These are phyloP conservation scores for Moesziomyces aphidis DNA, from an alignment of 1,284 basidiomycete species.

Conservation along the genomic window DNA sequence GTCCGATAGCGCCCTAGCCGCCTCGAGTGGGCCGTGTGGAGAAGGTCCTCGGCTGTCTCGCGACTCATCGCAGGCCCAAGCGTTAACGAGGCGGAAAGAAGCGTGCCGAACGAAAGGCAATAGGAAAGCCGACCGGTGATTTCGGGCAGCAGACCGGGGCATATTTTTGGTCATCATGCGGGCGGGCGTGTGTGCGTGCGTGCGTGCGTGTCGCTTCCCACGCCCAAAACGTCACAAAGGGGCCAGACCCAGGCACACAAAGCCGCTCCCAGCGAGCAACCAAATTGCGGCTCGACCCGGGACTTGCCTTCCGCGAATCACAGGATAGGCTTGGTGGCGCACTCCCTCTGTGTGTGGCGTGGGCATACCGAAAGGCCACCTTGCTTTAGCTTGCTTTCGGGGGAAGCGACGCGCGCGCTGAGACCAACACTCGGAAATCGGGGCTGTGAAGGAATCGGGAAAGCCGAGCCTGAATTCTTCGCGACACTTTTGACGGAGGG, in stretches of 20 bases:
- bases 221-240: background rate
- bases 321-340: too few relatives aligned
- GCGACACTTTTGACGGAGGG: constrained; percentile 2
- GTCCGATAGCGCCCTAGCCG: too few relatives aligned
- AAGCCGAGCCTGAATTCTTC: background rate
- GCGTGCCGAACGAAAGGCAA: too few relatives aligned
- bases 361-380: too few relatives aligned
- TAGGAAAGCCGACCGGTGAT: too few relatives aligned
- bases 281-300: background rate
- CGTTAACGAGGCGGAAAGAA: too few relatives aligned
- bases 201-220: background rate
- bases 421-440: constrained; percentile 9
- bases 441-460: background rate
- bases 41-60: too few relatives aligned
- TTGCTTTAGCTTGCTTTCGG: background rate
- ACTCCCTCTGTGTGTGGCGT: too few relatives aligned
- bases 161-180: background rate
- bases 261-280: background rate
- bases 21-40: too few relatives aligned
- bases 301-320: too few relatives aligned
- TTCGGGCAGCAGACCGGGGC: background rate
- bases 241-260: background rate
- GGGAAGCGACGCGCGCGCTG: background rate
- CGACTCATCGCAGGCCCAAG: constrained; percentile 1
- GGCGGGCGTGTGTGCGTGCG: background rate